These are phyloP conservation scores for Lanmaoa pseudosensibilis DNA, from an alignment of 768 basidiomycete species.

Conservation along the genomic window DNA sequence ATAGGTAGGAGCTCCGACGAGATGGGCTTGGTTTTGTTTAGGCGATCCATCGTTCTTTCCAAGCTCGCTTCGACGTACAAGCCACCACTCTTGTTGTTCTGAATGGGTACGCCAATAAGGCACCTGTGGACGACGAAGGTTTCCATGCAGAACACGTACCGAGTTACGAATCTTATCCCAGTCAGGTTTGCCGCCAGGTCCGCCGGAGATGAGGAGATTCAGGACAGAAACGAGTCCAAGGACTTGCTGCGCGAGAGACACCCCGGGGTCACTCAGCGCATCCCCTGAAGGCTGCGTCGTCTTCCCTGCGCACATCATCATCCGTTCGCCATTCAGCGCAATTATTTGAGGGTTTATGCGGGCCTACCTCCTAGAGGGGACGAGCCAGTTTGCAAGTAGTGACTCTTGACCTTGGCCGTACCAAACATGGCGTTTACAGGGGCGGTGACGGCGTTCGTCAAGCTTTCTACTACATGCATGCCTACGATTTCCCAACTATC, in stretches of 20 bases:
- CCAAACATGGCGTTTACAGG: constrained; percentile 14
- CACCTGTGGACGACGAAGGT: no score
- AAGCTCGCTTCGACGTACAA: constrained; percentile 17
- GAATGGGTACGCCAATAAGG: not conserved
- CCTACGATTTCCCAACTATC: constrained; percentile 14
- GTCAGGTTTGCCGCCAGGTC: constrained; percentile 13
- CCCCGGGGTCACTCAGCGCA: constrained; percentile 12
- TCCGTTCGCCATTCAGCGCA: not conserved
- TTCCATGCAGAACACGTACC: not conserved
- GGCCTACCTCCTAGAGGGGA: not conserved
- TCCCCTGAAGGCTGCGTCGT: constrained; percentile 10
- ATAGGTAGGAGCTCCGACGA: constrained; percentile 15
- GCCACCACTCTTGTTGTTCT: constrained; percentile 15
- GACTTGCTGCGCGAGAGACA: constrained; percentile 7
- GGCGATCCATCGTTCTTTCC: constrained; percentile 11
- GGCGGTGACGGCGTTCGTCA: constrained; percentile 12
- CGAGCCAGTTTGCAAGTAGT: constrained; percentile 12
- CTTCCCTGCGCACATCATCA: not conserved
- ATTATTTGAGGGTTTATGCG: not conserved
- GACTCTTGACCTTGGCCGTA: constrained; percentile 9
- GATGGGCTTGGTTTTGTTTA: constrained; percentile 15
- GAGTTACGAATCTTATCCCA: constrained; percentile 16
- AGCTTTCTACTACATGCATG: constrained; percentile 17
- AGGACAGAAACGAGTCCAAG: constrained; percentile 10
- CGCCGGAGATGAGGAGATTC: constrained; percentile 13